phyloP scores from a whole-genome alignment of 2,329 filamentous ascomycete genomes.

The Mycosphaerelloides madeirae region DNA sequence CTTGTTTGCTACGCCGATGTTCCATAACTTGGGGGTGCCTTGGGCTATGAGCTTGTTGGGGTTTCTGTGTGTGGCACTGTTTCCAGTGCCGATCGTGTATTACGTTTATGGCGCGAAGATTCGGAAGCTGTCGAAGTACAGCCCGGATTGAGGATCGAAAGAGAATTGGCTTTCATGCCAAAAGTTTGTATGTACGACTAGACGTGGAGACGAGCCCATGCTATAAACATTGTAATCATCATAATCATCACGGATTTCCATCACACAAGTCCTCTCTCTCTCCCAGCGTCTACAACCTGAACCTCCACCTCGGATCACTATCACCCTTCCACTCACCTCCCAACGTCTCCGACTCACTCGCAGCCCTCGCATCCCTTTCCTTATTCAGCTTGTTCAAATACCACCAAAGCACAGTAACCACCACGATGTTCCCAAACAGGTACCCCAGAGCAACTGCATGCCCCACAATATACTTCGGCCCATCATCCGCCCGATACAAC shows the following conservation, averaged over 20 bases:
- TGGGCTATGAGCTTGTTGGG: slow-evolving; percentile 32
- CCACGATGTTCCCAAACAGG: slow-evolving; percentile 53
- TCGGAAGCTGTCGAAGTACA: slow-evolving; percentile 16
- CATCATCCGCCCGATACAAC: slow-evolving; percentile 58
- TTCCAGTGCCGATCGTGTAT: slow-evolving; percentile 26
- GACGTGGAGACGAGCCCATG: not conserved
- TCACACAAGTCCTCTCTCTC: too few species aligned
- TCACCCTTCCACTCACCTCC: slow-evolving; percentile 57
- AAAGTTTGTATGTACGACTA: too few species aligned
- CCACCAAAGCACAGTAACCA: slow-evolving; percentile 51
- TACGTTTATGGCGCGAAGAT: slow-evolving; percentile 26
- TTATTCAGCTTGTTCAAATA: slow-evolving; percentile 56
- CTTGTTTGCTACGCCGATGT: slow-evolving; percentile 33
- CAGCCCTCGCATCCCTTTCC: slow-evolving; percentile 42
- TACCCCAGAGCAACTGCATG: slow-evolving; percentile 65
- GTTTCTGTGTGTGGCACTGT: slow-evolving; percentile 26
- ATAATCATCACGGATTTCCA: too few species aligned
- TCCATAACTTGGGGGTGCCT: slow-evolving; percentile 28
- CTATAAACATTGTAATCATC: too few species aligned
- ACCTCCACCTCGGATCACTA: slow-evolving; percentile 62
- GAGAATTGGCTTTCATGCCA: too few species aligned
- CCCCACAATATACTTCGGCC: slow-evolving; percentile 60
- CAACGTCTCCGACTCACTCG: slow-evolving; percentile 47
- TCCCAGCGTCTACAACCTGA: slow-evolving; percentile 29
- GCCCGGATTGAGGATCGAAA: slow-evolving; percentile 12